A percentile compares a stretch with the other conserved stretches of the same genome.
Evolutionary conservation across 192 early-diverging fungal genomes (phyloP).

Genomic region (Chytriomyces hyalinus): DNA sequence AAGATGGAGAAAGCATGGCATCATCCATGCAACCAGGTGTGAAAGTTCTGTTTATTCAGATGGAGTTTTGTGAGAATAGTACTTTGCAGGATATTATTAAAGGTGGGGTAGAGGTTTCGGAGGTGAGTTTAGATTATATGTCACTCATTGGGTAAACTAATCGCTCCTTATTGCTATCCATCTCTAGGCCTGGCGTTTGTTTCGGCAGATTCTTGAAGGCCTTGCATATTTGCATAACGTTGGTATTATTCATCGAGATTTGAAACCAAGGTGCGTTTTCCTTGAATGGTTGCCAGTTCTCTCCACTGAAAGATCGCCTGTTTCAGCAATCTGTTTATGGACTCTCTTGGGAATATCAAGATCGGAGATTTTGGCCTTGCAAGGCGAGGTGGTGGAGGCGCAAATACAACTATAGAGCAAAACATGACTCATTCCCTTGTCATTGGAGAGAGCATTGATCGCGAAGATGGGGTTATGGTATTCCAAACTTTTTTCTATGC

Average conservation of each 20-base stretch:
- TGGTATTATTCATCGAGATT: constrained; percentile 84
- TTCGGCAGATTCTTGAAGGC: constrained; percentile 90
- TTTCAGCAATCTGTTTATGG: constrained; percentile 44
- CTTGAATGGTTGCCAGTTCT: background rate
- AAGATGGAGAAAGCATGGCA: background rate
- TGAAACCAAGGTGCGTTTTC: constrained; percentile 72
- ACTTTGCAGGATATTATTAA: constrained; percentile 84
- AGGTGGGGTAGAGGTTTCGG: constrained; percentile 76
- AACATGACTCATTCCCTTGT: constrained; percentile 2
- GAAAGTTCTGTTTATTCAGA: constrained; percentile 86
- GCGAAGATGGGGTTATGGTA: background rate
- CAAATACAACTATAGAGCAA: background rate
- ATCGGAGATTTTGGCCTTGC: constrained; percentile 83
- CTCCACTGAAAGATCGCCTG: background rate
- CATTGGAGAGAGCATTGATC: constrained; percentile 1
- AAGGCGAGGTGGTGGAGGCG: constrained; percentile 29
- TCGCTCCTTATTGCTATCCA: background rate
- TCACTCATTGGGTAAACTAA: background rate
- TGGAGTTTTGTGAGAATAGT: constrained; percentile 98
- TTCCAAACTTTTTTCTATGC: no score
- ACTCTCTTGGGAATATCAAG: constrained; percentile 53
- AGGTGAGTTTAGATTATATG: constrained; percentile 16
- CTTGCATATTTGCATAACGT: constrained; percentile 86
- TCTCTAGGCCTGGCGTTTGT: constrained; percentile 74
- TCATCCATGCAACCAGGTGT: constrained; percentile 11